A percentile compares a stretch with the other conserved stretches of the same genome.
These are phyloP conservation scores for Aleurites moluccanus DNA, from an alignment of 441 rosid species.

Conservation along the genomic window DNA sequence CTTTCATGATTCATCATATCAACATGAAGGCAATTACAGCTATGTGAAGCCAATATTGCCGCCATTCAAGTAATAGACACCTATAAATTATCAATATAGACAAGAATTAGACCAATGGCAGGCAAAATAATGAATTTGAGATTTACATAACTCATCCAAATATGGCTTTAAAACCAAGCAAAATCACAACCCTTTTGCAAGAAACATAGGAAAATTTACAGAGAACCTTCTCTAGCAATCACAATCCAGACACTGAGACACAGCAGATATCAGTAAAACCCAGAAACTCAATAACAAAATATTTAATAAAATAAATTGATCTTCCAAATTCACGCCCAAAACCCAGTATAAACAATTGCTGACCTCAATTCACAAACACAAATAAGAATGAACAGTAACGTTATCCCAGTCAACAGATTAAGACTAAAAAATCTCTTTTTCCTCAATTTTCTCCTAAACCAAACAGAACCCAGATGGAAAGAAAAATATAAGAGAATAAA, in stretches of 20 bases:
- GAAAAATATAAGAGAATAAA: background rate
- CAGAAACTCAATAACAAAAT: background rate
- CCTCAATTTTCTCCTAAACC: background rate
- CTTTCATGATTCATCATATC: constrained; percentile 44
- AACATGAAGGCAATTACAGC: constrained; percentile 47
- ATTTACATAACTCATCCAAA: background rate
- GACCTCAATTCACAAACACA: background rate
- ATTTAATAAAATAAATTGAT: background rate
- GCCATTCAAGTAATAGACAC: constrained; percentile 49
- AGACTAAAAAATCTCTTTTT: background rate
- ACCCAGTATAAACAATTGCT: background rate
- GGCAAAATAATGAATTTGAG: background rate
- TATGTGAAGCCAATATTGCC: constrained; percentile 72
- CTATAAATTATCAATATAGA: constrained; percentile 18
- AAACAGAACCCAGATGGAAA: constrained; percentile 27
- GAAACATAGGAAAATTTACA: background rate
- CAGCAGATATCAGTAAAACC: background rate
- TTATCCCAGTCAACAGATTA: background rate
- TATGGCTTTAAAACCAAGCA: constrained; percentile 12
- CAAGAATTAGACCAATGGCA: background rate
- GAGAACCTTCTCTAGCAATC: background rate
- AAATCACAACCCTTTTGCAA: constrained; percentile 12
- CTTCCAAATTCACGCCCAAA: background rate
- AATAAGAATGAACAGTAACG: background rate
- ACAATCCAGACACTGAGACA: background rate